Evolutionary conservation across 164 flowering plant species (phyloP).

Genomic region (Tinospora cordifolia): DNA sequence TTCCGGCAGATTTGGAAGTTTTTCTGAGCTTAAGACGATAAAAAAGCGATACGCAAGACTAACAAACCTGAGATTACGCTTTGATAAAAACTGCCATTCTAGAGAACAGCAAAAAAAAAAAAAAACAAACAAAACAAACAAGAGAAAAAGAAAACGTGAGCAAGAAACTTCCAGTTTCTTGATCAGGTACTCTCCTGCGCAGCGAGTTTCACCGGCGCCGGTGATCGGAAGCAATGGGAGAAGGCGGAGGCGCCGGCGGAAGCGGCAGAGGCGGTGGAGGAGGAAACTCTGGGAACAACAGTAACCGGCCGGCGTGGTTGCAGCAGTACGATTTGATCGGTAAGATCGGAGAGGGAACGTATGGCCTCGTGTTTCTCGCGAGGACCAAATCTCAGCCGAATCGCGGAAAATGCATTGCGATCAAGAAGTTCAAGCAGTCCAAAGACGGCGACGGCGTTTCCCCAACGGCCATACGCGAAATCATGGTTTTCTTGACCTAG

Average conservation of each 20-base stretch:
- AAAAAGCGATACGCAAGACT: too few relatives aligned
- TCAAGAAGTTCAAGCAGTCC: conserved; percentile 96
- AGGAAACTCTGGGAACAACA: neutral
- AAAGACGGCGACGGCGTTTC: conserved; percentile 99
- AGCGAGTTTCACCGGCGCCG: neutral
- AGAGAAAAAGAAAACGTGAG: too few relatives aligned
- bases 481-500: conserved; percentile 45
- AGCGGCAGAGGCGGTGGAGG: conserved; percentile 3
- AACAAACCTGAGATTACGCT: neutral
- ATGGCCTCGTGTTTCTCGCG: conserved; percentile 94
- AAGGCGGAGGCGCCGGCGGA: neutral
- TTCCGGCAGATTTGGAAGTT: too few relatives aligned
- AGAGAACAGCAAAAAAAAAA: too few relatives aligned
- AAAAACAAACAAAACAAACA: too few relatives aligned
- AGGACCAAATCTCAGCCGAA: conserved; percentile 46
- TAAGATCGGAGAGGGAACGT: conserved; percentile 97
- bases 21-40: too few relatives aligned
- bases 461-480: conserved; percentile 98
- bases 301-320: conserved; percentile 84
- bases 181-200: neutral
- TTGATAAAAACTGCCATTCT: too few relatives aligned
- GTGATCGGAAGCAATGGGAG: neutral
- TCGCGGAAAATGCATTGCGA: conserved; percentile 85
- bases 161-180: neutral
- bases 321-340: conserved; percentile 95